These are phyloP conservation scores for Fusarium sp. DNA, from an alignment of 2,329 filamentous ascomycete species.

Conservation along the genomic window DNA sequence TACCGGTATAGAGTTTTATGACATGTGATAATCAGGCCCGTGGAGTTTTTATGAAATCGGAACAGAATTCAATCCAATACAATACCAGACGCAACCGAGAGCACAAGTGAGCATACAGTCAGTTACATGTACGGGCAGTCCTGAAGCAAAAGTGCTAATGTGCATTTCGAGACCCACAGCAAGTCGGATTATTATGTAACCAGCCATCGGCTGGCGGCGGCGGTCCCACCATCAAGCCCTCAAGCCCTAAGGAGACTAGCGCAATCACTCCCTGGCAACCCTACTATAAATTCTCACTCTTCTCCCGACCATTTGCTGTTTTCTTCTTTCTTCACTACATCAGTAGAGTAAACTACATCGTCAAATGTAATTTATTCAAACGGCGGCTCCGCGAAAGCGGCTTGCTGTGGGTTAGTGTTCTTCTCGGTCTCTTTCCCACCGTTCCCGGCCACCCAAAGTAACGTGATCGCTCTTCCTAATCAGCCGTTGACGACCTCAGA, in stretches of 20 bases:
- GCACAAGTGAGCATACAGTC: too few relatives aligned
- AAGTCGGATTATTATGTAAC: constrained; percentile 10
- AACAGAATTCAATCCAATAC: too few relatives aligned
- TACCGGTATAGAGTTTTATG: too few relatives aligned
- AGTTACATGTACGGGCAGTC: too few relatives aligned
- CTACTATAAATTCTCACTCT: constrained; percentile 21
- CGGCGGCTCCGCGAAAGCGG: constrained; percentile 64
- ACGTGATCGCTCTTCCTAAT: constrained; percentile 60
- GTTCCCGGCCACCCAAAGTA: constrained; percentile 65
- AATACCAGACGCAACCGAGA: too few relatives aligned
- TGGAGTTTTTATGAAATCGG: too few relatives aligned
- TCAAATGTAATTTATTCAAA: constrained; percentile 55
- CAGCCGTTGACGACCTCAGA: constrained; percentile 55
- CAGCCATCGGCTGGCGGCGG: neutral
- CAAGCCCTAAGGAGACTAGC: constrained; percentile 1
- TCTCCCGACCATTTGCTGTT: neutral
- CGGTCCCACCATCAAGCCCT: neutral
- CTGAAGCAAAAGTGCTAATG: neutral
- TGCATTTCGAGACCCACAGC: neutral
- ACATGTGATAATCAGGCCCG: too few relatives aligned
- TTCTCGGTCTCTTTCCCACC: constrained; percentile 63
- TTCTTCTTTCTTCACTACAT: constrained; percentile 17
- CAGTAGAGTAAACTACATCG: constrained; percentile 35
- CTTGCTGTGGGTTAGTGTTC: constrained; percentile 64
- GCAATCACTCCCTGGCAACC: constrained; percentile 4